phyloP scores from a whole-genome alignment of 177 flowering plant species.

The Vitis hybrid region DNA sequence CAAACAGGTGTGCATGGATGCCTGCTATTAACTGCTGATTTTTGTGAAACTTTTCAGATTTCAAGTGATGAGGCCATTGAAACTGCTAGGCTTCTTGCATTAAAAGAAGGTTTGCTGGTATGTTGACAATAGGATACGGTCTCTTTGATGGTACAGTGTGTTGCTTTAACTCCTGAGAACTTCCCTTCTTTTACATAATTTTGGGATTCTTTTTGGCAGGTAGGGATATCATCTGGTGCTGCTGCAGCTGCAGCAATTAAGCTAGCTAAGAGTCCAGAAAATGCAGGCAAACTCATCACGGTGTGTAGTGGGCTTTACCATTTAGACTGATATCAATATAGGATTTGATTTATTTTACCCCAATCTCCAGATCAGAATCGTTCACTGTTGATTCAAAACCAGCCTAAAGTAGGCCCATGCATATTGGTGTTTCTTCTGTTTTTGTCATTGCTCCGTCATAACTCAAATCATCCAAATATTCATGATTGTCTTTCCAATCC shows the following conservation, averaged over 20 bases:
- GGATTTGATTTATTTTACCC: not conserved
- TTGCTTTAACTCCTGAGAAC: not conserved
- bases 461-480: too few species aligned
- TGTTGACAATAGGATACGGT: conserved; percentile 16
- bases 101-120: conserved; percentile 90
- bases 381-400: not conserved
- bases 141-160: not conserved
- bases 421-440: not conserved
- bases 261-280: conserved; percentile 67
- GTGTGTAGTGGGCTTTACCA: conserved; percentile 24
- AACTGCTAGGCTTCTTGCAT: conserved; percentile 76
- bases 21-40: too few species aligned
- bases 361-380: too few species aligned
- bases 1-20: too few species aligned
- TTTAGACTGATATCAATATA: not conserved
- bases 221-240: conserved; percentile 85
- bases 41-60: conserved; percentile 35
- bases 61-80: conserved; percentile 95
- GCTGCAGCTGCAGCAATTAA: conserved; percentile 78
- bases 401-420: too few species aligned
- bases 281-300: conserved; percentile 73
- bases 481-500: too few species aligned
- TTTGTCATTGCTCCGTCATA: not conserved
- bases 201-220: conserved; percentile 29
- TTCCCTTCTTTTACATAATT: not conserved